These are phyloP conservation scores for Corinectria fuckeliana DNA, from an alignment of 2,329 filamentous ascomycete species.

Conservation along the genomic window DNA sequence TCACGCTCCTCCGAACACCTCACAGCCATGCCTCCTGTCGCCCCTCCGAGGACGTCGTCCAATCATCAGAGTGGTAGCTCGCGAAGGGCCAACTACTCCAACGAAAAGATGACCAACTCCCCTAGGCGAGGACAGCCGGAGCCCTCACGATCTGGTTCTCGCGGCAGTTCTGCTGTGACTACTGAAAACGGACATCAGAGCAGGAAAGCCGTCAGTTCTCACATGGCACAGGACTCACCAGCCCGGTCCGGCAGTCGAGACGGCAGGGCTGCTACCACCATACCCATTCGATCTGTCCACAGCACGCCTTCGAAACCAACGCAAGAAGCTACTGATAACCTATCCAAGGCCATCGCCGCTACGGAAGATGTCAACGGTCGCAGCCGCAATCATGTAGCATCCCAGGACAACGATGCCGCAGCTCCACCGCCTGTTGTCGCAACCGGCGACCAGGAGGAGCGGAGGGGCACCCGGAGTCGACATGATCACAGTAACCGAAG, in stretches of 20 bases:
- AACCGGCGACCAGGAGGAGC: constrained; percentile 54
- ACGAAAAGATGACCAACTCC: constrained; percentile 52
- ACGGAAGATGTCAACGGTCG: constrained; percentile 42
- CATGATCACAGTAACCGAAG: constrained; percentile 59
- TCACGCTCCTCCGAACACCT: constrained; percentile 56
- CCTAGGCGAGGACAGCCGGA: constrained; percentile 50
- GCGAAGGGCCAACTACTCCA: constrained; percentile 53
- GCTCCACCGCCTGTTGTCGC: constrained; percentile 53
- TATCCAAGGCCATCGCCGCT: constrained; percentile 71
- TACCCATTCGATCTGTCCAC: constrained; percentile 55
- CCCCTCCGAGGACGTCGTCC: constrained; percentile 83
- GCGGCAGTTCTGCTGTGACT: constrained; percentile 39
- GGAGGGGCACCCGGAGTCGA: constrained; percentile 60
- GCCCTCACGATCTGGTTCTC: constrained; percentile 44
- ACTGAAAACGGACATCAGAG: constrained; percentile 41
- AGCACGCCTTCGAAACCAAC: constrained; percentile 61
- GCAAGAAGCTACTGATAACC: constrained; percentile 78
- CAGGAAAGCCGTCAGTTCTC: constrained; percentile 38
- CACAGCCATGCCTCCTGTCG: constrained; percentile 71
- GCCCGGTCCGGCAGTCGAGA: constrained; percentile 51
- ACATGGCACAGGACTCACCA: constrained; percentile 46
- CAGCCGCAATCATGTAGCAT: constrained; percentile 35
- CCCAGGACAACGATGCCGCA: constrained; percentile 46
- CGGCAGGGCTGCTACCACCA: constrained; percentile 45
- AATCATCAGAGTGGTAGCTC: constrained; percentile 56